These are phyloP conservation scores for Silene vulgaris DNA, from an alignment of 179 eudicot species.

Conservation along the genomic window DNA sequence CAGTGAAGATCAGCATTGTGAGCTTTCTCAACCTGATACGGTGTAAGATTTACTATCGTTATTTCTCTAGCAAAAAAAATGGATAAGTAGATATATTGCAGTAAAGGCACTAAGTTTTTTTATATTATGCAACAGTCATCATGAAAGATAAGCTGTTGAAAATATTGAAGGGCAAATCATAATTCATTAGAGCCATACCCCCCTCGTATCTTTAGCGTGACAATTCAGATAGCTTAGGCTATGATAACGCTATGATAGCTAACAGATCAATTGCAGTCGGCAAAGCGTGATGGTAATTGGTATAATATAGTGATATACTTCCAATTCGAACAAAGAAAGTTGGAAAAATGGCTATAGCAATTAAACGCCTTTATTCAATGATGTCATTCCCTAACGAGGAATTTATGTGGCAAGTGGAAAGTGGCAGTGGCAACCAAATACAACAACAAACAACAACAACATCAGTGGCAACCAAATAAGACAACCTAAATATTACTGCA, in stretches of 20 bases:
- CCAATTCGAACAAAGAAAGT: neutral
- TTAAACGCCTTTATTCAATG: neutral
- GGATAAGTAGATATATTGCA: neutral
- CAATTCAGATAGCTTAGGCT: too few species aligned
- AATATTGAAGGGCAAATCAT: neutral
- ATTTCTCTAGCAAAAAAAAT: conserved; percentile 9
- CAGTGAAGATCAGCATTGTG: conserved; percentile 92
- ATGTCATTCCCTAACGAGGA: neutral
- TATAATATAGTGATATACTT: too few species aligned
- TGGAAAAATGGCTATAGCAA: neutral
- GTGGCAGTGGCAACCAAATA: neutral
- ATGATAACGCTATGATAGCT: too few species aligned
- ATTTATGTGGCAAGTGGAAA: neutral
- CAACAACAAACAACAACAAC: neutral
- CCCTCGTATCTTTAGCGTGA: too few species aligned
- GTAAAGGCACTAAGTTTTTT: neutral
- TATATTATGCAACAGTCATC: neutral
- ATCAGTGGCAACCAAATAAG: neutral
- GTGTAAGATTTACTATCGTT: neutral
- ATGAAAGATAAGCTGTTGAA: conserved; percentile 1
- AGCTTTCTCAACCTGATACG: conserved; percentile 79
- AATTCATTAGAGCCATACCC: too few species aligned
- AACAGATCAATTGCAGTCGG: too few species aligned
- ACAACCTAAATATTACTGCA: neutral
- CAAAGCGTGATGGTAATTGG: too few species aligned